These are phyloP conservation scores for Urtica urens DNA, from an alignment of 306 rosid genomes.

Conservation along the genomic window DNA sequence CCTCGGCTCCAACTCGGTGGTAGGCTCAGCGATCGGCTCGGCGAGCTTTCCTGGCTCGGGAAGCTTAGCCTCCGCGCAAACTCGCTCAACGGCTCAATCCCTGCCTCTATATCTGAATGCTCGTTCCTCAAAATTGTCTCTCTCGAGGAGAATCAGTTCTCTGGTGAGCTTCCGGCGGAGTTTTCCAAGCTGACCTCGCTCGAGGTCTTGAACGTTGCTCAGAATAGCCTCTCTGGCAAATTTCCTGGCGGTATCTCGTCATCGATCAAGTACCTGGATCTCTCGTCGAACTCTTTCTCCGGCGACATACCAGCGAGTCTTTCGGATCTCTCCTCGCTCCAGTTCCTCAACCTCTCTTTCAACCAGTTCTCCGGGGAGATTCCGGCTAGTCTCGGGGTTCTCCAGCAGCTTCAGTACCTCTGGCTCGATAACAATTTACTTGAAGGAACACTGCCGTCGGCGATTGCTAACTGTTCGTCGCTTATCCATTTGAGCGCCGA, in stretches of 20 bases:
- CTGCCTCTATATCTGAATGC: constrained; percentile 55
- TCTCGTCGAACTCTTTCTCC: constrained; percentile 66
- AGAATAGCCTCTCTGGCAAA: constrained; percentile 59
- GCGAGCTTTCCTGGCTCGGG: constrained; percentile 40
- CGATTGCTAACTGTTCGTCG: constrained; percentile 69
- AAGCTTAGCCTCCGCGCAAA: constrained; percentile 74
- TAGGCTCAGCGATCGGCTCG: constrained; percentile 45
- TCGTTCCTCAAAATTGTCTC: constrained; percentile 46
- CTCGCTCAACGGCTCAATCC: constrained; percentile 65
- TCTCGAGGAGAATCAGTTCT: constrained; percentile 61
- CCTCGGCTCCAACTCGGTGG: constrained; percentile 77
- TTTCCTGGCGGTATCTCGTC: constrained; percentile 42
- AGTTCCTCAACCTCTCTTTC: constrained; percentile 70
- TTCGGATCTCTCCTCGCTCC: constrained; percentile 44
- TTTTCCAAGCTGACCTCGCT: constrained; percentile 51
- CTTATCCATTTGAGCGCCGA: constrained; percentile 75
- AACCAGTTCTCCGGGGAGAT: constrained; percentile 59
- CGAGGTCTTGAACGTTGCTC: constrained; percentile 51
- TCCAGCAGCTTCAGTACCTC: constrained; percentile 61
- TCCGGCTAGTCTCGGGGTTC: constrained; percentile 70
- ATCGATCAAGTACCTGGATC: constrained; percentile 48
- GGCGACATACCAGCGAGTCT: constrained; percentile 56
- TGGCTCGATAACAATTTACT: constrained; percentile 76
- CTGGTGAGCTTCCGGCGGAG: constrained; percentile 59
- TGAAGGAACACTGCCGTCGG: constrained; percentile 78